Base-by-base conservation (phyloP, 2,329 filamentous ascomycete genomes). In the Neonectria ditissima region DNA sequence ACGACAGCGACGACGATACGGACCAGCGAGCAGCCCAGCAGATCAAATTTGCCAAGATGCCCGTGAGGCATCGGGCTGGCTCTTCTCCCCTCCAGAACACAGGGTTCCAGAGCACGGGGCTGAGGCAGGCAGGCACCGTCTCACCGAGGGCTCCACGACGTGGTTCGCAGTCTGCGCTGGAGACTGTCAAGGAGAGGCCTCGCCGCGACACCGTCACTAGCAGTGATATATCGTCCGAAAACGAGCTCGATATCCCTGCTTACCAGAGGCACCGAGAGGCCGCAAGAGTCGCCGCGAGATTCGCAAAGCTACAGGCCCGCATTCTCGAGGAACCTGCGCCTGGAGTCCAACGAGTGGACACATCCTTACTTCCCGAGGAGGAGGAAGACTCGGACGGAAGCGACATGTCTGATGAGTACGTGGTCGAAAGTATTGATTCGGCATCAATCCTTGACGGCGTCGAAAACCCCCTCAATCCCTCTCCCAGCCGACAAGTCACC, bases 11-110 rank as follows among this genome's bases (percentile, higher is more conserved):
- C 54, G 91, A 94, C 24, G 91, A 94, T 55, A 84, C 87, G 1
- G 91, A 93, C 60, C 86, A 89, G 65, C 90, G 93, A 58, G 91
- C 92, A 47, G 91, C 91, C 2, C 93, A 97, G 76, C 93, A 97
- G 77, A 97, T 98, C 77, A 94, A 95, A 75, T 99, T 99, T 79
- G 89, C 92, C 52, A 98, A 98, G 80, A 95, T 97, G 92, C 95
- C 96, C 1, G 86, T 97, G 45, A 88, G 94, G 30, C 89, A 89
- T 69, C 89, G 95, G 59, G 92, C 94, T 26, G 95, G 93, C 11
- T 97, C 94, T 1, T 97, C 95, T 51, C 95, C 95, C 4, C 89
- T 92, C 39, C 90, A 93, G 69, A 87, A 86, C 14, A 89, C 89
- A 16, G 88, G 37, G 5, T 41, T 92, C 41, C 90, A 93, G 69